Base-by-base conservation (phyloP, 208 protist species). In the Trypanosoma lewisi region DNA sequence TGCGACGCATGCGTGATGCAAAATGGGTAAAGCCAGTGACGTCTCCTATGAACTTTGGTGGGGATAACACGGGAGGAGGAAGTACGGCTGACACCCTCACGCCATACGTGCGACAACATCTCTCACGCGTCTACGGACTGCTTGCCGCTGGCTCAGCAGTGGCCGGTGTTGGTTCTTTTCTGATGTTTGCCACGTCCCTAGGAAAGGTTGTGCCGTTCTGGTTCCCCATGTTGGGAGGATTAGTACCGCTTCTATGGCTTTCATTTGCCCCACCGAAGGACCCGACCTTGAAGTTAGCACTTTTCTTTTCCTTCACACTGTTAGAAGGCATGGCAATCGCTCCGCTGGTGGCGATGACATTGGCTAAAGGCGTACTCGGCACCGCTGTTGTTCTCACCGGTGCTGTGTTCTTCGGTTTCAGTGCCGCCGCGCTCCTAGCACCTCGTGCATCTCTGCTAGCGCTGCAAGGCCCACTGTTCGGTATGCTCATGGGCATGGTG, bases 401-500 rank as follows among this genome's bases (percentile, higher is more conserved):
- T 0, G 89, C 89, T 25, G 78, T 93, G 36, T 96, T 93, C 62
- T 82, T 74, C 34, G 89, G 89, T 42, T 96, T 96, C 78, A 94
- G 81, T 52, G 82, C 89, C 0, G 86, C 87, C 12, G 89, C 89
- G 19, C 89, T 87, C 59, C 63, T 96, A 23, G 68, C 87, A 9
- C 89, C 89, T 11, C 84, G 83, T 16, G 89, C 85, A 17, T 91
- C 80, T 30, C 62, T 92, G 37, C 67, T 96, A 19, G 85, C 82
- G 39, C 87, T 86, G 78, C 89, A 96, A 60, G 89, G 89, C 0
- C 89, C 89, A 1, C 75, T 96, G 11, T 94, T 92, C 57, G 89
- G 85, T 0, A 83, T 79, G 14, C 75, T 96, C 17, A 88, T 96
- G 30, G 89, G 89, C 49, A 75, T 96, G 60, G 77, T 96, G 25